These are phyloP conservation scores for Thermothelomyces thermophilus DNA, from an alignment of 2,329 filamentous ascomycete species.

Conservation along the genomic window DNA sequence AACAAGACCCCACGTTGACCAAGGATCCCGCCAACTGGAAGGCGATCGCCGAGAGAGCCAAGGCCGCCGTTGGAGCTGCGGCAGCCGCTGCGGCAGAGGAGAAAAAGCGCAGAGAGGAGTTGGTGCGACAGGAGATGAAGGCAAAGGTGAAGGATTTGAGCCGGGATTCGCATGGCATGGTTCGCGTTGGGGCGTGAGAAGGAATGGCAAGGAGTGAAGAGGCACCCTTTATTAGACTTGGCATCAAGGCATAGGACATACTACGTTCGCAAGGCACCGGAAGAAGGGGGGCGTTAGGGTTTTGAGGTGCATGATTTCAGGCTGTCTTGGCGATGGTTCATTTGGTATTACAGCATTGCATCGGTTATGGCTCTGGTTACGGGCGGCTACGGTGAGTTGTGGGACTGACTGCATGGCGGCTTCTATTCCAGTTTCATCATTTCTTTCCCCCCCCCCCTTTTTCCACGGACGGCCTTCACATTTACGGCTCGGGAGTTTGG, in stretches of 20 bases:
- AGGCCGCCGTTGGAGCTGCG: conserved; percentile 17
- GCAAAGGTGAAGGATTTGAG: conserved; percentile 15
- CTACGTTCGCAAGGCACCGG: background rate
- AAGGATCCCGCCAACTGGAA: conserved; percentile 13
- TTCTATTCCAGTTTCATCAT: no score
- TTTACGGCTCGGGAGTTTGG: background rate
- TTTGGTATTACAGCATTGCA: background rate
- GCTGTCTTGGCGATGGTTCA: background rate
- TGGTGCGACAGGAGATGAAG: conserved; percentile 18
- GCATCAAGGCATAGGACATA: background rate
- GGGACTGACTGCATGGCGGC: background rate
- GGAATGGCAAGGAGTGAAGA: background rate
- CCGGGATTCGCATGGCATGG: background rate
- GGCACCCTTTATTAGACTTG: background rate
- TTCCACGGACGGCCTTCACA: background rate
- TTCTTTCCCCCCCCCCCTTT: background rate
- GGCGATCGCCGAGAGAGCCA: conserved; percentile 21
- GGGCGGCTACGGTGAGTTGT: background rate
- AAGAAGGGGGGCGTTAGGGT: no score
- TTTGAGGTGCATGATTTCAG: background rate
- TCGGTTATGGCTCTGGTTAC: background rate
- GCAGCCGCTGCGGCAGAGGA: conserved; percentile 17
- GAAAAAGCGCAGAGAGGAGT: conserved; percentile 11
- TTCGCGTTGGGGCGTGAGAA: background rate
- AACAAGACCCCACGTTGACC: background rate